phyloP scores from a whole-genome alignment of 1,139 yeast species.

The Kurtzmaniella quercitrusa region DNA sequence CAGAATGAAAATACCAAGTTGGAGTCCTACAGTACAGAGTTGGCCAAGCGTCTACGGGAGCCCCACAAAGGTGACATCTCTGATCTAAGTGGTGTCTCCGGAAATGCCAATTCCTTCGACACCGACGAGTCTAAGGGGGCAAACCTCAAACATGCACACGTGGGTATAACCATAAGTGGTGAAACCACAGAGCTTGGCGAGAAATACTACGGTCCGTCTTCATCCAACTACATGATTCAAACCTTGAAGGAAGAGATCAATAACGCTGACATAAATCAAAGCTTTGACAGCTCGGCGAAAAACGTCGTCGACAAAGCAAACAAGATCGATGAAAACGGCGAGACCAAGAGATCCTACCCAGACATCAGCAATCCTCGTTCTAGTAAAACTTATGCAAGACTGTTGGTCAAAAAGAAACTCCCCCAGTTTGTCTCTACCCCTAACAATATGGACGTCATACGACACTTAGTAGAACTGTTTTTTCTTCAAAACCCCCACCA shows the following conservation, averaged over 20 bases:
- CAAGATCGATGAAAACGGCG: background rate
- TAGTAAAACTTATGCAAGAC: background rate
- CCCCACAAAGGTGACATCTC: background rate
- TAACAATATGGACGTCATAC: slow-evolving; percentile 21
- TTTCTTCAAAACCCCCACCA: slow-evolving; percentile 28
- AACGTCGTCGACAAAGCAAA: background rate
- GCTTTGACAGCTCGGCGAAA: too few species aligned
- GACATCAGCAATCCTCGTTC: background rate
- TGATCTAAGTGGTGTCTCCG: background rate
- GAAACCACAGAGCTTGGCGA: slow-evolving; percentile 29
- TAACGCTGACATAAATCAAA: background rate
- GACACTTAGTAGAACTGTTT: slow-evolving; percentile 27
- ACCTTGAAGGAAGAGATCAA: slow-evolving; percentile 16
- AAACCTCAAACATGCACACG: background rate
- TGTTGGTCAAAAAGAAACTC: slow-evolving; percentile 20
- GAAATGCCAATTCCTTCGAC: background rate
- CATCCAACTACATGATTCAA: slow-evolving; percentile 44
- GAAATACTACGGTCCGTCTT: slow-evolving; percentile 48
- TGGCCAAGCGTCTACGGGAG: background rate
- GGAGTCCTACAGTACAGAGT: background rate
- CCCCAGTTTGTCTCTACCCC: slow-evolving; percentile 22
- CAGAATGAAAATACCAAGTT: slow-evolving; percentile 1
- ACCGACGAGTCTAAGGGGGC: background rate
- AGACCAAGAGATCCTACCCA: background rate
- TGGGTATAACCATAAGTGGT: slow-evolving; percentile 13